Percentiles rank a stretch among this genome's conserved stretches.
These are phyloP conservation scores for Fragilariopsis cylindrus DNA, from an alignment of 108 stramenopile species.

Conservation along the genomic window DNA sequence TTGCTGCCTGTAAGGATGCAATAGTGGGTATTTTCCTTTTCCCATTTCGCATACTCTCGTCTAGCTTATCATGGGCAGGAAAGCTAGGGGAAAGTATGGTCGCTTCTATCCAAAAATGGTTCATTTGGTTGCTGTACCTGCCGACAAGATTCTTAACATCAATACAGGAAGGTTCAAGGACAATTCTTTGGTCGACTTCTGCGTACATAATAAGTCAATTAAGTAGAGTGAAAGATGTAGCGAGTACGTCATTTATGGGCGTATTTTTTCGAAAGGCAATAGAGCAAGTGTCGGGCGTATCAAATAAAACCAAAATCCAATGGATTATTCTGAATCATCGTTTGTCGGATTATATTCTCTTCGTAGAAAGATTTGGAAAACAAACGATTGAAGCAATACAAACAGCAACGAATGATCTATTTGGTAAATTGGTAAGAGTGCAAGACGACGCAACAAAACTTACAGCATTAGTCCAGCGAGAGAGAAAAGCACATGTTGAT, in stretches of 20 bases:
- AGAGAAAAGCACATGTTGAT: background rate
- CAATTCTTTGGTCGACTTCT: background rate
- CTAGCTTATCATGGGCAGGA: conserved; percentile 4
- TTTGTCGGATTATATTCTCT: background rate
- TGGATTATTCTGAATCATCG: background rate
- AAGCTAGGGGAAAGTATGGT: conserved; percentile 21
- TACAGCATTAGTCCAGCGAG: background rate
- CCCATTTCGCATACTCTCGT: conserved; percentile 29
- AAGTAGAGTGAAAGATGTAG: background rate
- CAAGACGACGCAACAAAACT: background rate
- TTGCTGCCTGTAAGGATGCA: conserved; percentile 32
- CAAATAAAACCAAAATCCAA: background rate
- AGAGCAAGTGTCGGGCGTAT: background rate
- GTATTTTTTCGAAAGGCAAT: background rate
- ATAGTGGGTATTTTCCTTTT: conserved; percentile 23
- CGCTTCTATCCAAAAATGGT: conserved; percentile 10
- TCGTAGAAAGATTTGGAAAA: background rate
- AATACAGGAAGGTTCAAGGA: background rate
- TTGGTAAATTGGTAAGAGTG: background rate
- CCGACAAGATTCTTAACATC: conserved; percentile 18
- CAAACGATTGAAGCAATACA: background rate
- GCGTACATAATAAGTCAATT: background rate
- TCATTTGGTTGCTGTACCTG: conserved; percentile 24
- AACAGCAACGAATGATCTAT: background rate
- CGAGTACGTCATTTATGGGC: background rate